A percentile compares a stretch with the other conserved stretches of the same genome.
These are phyloP conservation scores for Apophysomyces variabilis DNA, from an alignment of 371 early-diverging fungal genomes.

Conservation along the genomic window DNA sequence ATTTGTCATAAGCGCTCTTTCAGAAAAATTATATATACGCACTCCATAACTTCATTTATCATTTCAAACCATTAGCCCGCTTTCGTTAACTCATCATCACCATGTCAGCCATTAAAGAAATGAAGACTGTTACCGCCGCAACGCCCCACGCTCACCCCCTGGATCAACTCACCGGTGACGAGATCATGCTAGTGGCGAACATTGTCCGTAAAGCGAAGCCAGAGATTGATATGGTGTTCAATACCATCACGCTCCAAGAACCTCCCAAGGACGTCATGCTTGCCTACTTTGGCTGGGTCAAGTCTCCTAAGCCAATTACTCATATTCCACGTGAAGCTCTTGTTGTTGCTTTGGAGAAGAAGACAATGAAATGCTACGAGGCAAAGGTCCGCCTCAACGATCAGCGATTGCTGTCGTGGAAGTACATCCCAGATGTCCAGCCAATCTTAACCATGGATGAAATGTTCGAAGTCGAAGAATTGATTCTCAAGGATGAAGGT, in stretches of 20 bases:
- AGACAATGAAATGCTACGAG: conserved; percentile 46
- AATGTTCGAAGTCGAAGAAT: conserved; percentile 53
- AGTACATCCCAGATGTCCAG: conserved; percentile 49
- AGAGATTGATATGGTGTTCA: conserved; percentile 45
- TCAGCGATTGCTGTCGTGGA: conserved; percentile 36
- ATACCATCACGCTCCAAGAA: conserved; percentile 57
- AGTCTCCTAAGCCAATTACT: conserved; percentile 33
- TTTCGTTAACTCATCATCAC: background rate
- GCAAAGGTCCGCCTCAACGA: conserved; percentile 43
- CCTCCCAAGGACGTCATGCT: conserved; percentile 50
- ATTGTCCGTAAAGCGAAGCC: conserved; percentile 43
- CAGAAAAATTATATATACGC: conserved; percentile 23
- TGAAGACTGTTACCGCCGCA: conserved; percentile 44
- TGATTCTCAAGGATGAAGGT: conserved; percentile 43
- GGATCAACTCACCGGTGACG: conserved; percentile 50
- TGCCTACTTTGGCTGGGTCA: conserved; percentile 54
- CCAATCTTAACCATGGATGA: conserved; percentile 58
- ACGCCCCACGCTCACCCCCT: conserved; percentile 40
- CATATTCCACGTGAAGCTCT: conserved; percentile 52
- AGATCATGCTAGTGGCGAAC: conserved; percentile 40
- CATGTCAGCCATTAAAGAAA: conserved; percentile 45
- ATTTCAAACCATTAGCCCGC: conserved; percentile 11
- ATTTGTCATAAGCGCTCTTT: conserved; percentile 29
- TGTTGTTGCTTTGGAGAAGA: conserved; percentile 44
- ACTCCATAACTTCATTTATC: conserved; percentile 12